These are phyloP conservation scores for Blastomyces parvus DNA, from an alignment of 2,329 filamentous ascomycete genomes.

Conservation along the genomic window DNA sequence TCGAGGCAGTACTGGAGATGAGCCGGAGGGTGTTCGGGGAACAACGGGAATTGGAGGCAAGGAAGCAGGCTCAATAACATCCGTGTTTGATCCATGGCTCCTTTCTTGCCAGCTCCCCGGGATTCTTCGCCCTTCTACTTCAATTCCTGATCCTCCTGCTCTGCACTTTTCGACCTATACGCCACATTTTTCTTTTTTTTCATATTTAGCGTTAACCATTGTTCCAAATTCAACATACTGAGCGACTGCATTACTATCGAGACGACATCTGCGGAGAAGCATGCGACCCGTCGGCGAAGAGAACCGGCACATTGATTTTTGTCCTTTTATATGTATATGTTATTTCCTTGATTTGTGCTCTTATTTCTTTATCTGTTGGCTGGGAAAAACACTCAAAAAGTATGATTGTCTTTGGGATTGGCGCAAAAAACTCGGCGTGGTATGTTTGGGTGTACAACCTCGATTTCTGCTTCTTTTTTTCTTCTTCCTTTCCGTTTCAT, in stretches of 20 bases:
- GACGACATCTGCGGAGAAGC: constrained; percentile 2
- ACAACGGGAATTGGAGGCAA: constrained; percentile 60
- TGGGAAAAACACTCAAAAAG: background rate
- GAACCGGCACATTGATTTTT: background rate
- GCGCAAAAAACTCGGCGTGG: background rate
- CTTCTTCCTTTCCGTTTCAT: background rate
- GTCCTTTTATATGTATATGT: background rate
- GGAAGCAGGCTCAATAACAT: constrained; percentile 20
- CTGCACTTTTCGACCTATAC: background rate
- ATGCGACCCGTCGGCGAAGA: background rate
- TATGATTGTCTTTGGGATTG: background rate
- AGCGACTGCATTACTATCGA: constrained; percentile 23
- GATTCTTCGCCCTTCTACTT: background rate
- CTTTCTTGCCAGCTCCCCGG: background rate
- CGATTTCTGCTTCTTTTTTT: background rate
- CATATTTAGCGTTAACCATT: constrained; percentile 12
- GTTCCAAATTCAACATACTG: constrained; percentile 4
- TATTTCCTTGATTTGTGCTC: background rate
- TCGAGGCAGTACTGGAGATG: constrained; percentile 90
- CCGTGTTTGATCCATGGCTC: background rate
- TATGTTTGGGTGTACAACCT: background rate
- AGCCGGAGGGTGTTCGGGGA: constrained; percentile 84
- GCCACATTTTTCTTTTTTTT: constrained; percentile 3
- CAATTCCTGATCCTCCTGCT: background rate
- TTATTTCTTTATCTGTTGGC: background rate